Percentiles rank a stretch among this genome's conserved stretches.
Conservation (phyloP, 306 rosid genomes). For the Pterocarpus santalinus region DNA sequence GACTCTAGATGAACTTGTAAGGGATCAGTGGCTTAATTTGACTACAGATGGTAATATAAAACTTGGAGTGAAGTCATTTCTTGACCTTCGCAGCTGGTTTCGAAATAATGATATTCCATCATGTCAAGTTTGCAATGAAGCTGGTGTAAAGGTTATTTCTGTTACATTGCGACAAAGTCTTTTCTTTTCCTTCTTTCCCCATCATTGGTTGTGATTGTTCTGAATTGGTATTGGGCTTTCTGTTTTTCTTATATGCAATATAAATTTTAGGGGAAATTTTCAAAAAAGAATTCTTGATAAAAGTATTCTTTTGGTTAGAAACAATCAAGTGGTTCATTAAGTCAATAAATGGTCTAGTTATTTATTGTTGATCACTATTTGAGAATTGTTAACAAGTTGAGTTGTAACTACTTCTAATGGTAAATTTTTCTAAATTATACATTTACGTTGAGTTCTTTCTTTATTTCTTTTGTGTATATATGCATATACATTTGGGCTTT, state of each 20-base stretch:
- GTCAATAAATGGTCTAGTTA: slow-evolving; percentile 9
- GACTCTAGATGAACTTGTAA: slow-evolving; percentile 73
- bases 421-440: slow-evolving; percentile 25
- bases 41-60: slow-evolving; percentile 70
- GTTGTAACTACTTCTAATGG: background rate
- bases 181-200: background rate
- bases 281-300: background rate
- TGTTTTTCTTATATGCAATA: background rate
- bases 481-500: no score
- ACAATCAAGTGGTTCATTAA: background rate
- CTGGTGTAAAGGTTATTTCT: slow-evolving; percentile 83
- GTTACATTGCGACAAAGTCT: slow-evolving; percentile 33
- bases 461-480: no score
- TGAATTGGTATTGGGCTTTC: slow-evolving; percentile 22
- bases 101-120: slow-evolving; percentile 73
- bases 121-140: slow-evolving; percentile 95
- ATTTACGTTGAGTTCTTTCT: background rate
- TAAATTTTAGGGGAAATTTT: slow-evolving; percentile 1
- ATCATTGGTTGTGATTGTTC: slow-evolving; percentile 22
- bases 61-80: slow-evolving; percentile 92
- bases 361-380: background rate
- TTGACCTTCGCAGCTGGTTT: slow-evolving; percentile 94
- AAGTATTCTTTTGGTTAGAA: background rate
- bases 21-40: slow-evolving; percentile 75
- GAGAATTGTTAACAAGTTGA: slow-evolving; percentile 14